Evolutionary conservation across 768 basidiomycete species (phyloP).

Genomic region (Rhizopogon vulgaris): DNA sequence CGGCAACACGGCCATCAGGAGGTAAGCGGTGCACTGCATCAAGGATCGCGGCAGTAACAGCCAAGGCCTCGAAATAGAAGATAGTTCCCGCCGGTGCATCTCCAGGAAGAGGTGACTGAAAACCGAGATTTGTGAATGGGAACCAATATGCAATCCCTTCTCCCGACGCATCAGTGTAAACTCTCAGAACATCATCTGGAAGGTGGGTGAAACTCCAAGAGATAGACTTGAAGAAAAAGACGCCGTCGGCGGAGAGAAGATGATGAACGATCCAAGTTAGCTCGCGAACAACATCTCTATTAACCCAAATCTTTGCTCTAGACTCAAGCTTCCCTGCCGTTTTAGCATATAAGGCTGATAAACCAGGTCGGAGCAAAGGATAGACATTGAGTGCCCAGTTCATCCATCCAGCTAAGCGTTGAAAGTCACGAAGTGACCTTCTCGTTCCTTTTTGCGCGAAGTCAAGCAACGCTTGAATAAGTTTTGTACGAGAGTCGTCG

Average conservation of each 20-base stretch:
- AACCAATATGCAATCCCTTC: slow-evolving; percentile 20
- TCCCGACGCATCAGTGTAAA: slow-evolving; percentile 22
- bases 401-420: slow-evolving; percentile 29
- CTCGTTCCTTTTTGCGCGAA: no score
- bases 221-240: slow-evolving; percentile 14
- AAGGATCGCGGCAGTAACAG: no score
- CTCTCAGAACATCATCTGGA: no score
- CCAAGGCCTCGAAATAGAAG: slow-evolving; percentile 22
- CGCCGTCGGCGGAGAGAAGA: slow-evolving; percentile 15
- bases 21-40: no score
- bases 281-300: not conserved
- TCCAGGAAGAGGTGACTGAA: slow-evolving; percentile 7
- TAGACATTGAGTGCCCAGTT: slow-evolving; percentile 36
- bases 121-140: slow-evolving; percentile 13
- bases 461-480: no score
- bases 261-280: slow-evolving; percentile 25
- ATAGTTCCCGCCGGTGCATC: slow-evolving; percentile 4
- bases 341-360: slow-evolving; percentile 30
- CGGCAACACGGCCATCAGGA: no score
- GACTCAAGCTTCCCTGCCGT: slow-evolving; percentile 18
- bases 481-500: no score
- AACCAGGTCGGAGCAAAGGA: slow-evolving; percentile 27
- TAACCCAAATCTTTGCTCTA: no score
- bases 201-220: no score
- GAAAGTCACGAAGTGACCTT: slow-evolving; percentile 27